phyloP scores from a whole-genome alignment of 805 yeast species.

The Yarrowia sp. region DNA sequence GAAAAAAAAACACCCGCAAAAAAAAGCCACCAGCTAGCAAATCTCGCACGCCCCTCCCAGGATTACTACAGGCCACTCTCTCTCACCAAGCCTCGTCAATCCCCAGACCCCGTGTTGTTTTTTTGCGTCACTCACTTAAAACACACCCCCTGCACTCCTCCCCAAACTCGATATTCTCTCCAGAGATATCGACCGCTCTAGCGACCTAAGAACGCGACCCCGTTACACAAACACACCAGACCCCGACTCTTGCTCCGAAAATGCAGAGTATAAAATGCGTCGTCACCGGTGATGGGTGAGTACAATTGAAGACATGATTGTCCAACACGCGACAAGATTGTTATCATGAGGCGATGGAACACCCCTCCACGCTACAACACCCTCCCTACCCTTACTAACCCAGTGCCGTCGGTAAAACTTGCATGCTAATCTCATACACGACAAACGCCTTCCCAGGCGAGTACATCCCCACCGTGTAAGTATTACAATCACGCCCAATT shows the following conservation, averaged over 20 bases:
- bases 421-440: conserved; percentile 81
- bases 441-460: conserved; percentile 92
- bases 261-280: conserved; percentile 91
- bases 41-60: background rate
- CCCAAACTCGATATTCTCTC: background rate
- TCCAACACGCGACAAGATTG: background rate
- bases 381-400: conserved; percentile 2
- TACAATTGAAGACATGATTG: background rate
- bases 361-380: background rate
- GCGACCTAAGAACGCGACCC: background rate
- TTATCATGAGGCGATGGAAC: background rate
- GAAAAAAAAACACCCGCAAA: background rate
- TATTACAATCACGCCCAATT: background rate
- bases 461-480: conserved; percentile 81
- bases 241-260: background rate
- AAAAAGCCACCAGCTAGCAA: too few relatives aligned
- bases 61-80: background rate
- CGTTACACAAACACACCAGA: background rate
- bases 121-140: background rate
- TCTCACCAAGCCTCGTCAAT: background rate
- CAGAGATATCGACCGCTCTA: background rate
- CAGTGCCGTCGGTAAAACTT: conserved; percentile 90
- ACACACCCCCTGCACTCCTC: background rate
- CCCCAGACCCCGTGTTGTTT: background rate
- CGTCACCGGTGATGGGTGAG: conserved; percentile 83